Evolutionary conservation across 192 early-diverging fungal species (phyloP).

Genomic region (Backusella liffmaniae): DNA sequence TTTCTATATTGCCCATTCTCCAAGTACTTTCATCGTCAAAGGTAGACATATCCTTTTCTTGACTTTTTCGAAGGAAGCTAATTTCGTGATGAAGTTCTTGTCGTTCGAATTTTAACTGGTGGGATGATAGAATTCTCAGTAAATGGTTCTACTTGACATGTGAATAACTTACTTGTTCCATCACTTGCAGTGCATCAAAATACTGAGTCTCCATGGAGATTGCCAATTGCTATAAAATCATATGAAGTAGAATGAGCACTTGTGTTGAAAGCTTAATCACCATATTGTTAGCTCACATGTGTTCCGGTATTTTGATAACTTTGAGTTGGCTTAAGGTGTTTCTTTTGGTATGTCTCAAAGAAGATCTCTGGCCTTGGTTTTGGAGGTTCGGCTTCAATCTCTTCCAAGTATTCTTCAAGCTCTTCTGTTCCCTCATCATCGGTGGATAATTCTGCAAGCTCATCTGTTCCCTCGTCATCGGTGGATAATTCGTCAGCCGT

Average conservation of each 20-base stretch:
- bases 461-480: not conserved
- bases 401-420: not conserved
- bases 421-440: not conserved
- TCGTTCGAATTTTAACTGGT: not conserved
- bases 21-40: not conserved
- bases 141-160: not conserved
- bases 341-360: not conserved
- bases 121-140: not conserved
- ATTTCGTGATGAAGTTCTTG: not conserved
- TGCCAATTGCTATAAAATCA: not conserved
- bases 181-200: not conserved
- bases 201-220: not conserved
- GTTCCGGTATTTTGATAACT: not conserved
- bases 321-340: not conserved
- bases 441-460: not conserved
- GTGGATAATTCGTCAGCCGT: not conserved
- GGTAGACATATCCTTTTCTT: not conserved
- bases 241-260: not conserved
- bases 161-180: not conserved
- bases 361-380: not conserved
- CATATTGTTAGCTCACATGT: not conserved
- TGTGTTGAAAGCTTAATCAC: not conserved
- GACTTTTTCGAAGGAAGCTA: not conserved
- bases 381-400: not conserved
- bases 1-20: not conserved